Evolutionary conservation across 1,139 yeast species (phyloP).

Genomic region (Geotrichum aggregatum): DNA sequence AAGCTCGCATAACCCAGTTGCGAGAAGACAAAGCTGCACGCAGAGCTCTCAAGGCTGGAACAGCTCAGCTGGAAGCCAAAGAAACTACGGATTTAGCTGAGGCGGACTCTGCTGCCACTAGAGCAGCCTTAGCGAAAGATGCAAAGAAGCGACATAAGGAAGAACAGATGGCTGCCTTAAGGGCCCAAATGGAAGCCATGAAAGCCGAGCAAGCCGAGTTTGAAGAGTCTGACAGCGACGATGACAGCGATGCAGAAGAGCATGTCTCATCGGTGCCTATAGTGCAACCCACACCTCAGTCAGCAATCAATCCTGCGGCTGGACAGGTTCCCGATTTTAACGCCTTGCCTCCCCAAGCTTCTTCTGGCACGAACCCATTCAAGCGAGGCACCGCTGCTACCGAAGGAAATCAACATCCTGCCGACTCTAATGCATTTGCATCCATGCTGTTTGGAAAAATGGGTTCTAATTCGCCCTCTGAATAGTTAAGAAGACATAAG

Average conservation of each 20-base stretch:
- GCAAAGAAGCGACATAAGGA: slow-evolving; percentile 44
- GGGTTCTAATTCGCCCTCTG: slow-evolving; percentile 33
- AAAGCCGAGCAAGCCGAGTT: slow-evolving; percentile 39
- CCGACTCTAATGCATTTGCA: slow-evolving; percentile 58
- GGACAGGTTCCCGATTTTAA: slow-evolving; percentile 17
- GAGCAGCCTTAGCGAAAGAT: slow-evolving; percentile 15
- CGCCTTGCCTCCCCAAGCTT: slow-evolving; percentile 15
- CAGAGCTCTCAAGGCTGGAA: slow-evolving; percentile 44
- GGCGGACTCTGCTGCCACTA: slow-evolving; percentile 20
- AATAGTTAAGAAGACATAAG: too few relatives aligned
- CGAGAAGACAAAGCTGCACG: slow-evolving; percentile 32
- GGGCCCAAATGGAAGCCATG: slow-evolving; percentile 61
- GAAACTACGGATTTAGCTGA: slow-evolving; percentile 20
- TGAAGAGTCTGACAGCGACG: slow-evolving; percentile 23
- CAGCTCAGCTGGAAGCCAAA: background rate
- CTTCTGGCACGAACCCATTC: slow-evolving; percentile 39
- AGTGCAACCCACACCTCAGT: slow-evolving; percentile 9
- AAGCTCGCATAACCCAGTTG: slow-evolving; percentile 29
- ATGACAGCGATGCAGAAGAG: slow-evolving; percentile 34
- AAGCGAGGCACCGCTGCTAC: slow-evolving; percentile 31
- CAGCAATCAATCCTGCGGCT: slow-evolving; percentile 6
- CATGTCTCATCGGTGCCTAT: slow-evolving; percentile 17
- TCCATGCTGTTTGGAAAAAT: slow-evolving; percentile 61
- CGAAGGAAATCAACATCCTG: slow-evolving; percentile 23
- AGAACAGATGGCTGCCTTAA: slow-evolving; percentile 55